These are phyloP conservation scores for Rhytidhysteron rufulum DNA, from an alignment of 2,329 filamentous ascomycete genomes.

Conservation along the genomic window DNA sequence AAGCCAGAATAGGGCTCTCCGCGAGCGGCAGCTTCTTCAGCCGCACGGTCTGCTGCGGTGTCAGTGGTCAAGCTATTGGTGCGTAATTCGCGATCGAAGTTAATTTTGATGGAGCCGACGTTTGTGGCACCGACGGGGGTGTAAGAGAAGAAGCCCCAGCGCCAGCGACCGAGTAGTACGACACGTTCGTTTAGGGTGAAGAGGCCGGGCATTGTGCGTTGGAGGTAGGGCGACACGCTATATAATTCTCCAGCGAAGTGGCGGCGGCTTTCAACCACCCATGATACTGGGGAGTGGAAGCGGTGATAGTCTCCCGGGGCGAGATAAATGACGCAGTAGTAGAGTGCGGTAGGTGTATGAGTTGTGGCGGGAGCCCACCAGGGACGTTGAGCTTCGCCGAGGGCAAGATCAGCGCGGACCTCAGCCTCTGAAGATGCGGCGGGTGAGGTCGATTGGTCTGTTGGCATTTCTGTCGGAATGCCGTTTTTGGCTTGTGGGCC, in stretches of 20 bases:
- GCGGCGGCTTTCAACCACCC: constrained; percentile 91
- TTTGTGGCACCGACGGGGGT: constrained; percentile 96
- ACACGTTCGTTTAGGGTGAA: constrained; percentile 97
- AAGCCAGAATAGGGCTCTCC: constrained; percentile 89
- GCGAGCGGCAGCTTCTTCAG: constrained; percentile 68
- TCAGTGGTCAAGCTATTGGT: constrained; percentile 92
- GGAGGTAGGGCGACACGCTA: constrained; percentile 91
- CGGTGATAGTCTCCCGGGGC: constrained; percentile 97
- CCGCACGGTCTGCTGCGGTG: constrained; percentile 82
- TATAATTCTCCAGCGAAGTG: constrained; percentile 97
- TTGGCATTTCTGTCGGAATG: constrained; percentile 50
- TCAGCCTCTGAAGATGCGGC: constrained; percentile 72
- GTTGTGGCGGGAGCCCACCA: constrained; percentile 44
- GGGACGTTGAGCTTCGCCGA: constrained; percentile 56
- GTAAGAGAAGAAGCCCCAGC: constrained; percentile 95
- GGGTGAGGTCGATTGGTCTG: constrained; percentile 69
- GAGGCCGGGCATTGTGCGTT: constrained; percentile 84
- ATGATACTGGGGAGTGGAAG: constrained; percentile 92
- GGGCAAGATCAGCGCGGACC: constrained; percentile 78
- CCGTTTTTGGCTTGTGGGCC: constrained; percentile 51
- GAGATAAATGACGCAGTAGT: constrained; percentile 93
- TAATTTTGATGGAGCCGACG: constrained; percentile 92
- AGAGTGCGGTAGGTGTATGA: constrained; percentile 62
- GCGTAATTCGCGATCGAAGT: constrained; percentile 91
- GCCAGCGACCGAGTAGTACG: constrained; percentile 88